Conservation (phyloP, 257 asterid genomes). For the Fraxinus pennsylvanica region DNA sequence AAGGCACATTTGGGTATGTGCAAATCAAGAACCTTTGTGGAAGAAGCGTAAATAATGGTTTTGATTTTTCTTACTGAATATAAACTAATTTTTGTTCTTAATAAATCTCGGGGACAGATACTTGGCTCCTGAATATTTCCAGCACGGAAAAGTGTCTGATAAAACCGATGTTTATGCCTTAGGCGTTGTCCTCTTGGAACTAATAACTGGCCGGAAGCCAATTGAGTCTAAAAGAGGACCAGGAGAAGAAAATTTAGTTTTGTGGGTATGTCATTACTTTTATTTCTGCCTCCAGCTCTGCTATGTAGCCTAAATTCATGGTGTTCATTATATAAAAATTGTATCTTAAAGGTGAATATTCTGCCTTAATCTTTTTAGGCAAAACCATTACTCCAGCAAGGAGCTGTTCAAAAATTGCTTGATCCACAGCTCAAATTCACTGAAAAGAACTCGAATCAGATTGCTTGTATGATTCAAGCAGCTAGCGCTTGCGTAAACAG, state of each 20-base stretch:
- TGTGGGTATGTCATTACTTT: constrained; percentile 61
- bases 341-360: constrained; percentile 4
- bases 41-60: neutral
- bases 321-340: neutral
- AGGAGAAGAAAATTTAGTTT: constrained; percentile 83
- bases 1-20: constrained; percentile 89
- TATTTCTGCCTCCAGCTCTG: neutral
- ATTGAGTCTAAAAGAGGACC: constrained; percentile 78
- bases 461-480: constrained; percentile 54
- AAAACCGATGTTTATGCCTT: constrained; percentile 89
- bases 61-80: constrained; percentile 10
- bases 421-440: constrained; percentile 49
- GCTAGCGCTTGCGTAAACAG: constrained; percentile 59
- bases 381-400: constrained; percentile 67
- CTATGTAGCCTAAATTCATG: neutral
- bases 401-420: constrained; percentile 47
- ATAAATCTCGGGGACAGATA: constrained; percentile 43
- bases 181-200: constrained; percentile 85
- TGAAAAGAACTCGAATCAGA: constrained; percentile 37
- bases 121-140: constrained; percentile 94
- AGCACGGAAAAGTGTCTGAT: constrained; percentile 92
- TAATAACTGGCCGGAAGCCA: constrained; percentile 84
- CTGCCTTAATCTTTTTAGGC: constrained; percentile 41
- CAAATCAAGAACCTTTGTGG: neutral
- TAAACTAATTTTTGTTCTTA: constrained; percentile 20